phyloP scores from a whole-genome alignment of 2,329 filamentous ascomycete species.

The Epichloe glyceriae region DNA sequence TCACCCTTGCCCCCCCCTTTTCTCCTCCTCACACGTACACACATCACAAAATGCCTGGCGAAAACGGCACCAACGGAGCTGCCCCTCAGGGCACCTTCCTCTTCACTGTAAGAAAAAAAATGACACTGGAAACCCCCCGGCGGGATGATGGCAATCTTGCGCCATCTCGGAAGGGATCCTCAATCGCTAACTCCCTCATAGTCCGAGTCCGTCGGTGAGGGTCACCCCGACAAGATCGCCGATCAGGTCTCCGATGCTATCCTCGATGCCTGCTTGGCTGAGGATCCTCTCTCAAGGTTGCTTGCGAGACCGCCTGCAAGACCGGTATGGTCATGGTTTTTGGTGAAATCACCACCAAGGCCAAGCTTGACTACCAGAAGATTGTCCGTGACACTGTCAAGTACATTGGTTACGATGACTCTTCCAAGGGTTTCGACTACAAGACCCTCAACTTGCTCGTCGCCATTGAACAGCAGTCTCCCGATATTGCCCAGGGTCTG shows the following conservation, averaged over 20 bases:
- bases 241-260: slow-evolving; percentile 98
- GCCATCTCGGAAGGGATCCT: not conserved
- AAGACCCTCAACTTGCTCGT: slow-evolving; percentile 98
- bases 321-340: slow-evolving; percentile 99
- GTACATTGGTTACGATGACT: slow-evolving; percentile 97
- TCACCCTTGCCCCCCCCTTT: not conserved
- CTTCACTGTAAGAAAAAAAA: slow-evolving; percentile 50
- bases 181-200: slow-evolving; percentile 20
- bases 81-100: slow-evolving; percentile 56
- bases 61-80: slow-evolving; percentile 35
- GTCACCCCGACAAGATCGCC: slow-evolving; percentile 92
- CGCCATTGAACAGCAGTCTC: slow-evolving; percentile 97
- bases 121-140: too few species aligned
- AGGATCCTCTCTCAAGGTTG: slow-evolving; percentile 96
- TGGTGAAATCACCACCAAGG: slow-evolving; percentile 96
- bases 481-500: slow-evolving; percentile 97
- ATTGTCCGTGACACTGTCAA: slow-evolving; percentile 89
- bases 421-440: slow-evolving; percentile 98
- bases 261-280: slow-evolving; percentile 90
- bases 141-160: not conserved
- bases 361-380: slow-evolving; percentile 94
- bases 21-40: slow-evolving; percentile 10
- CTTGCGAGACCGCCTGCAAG: slow-evolving; percentile 99
- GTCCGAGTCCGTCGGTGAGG: slow-evolving; percentile 82
- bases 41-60: slow-evolving; percentile 33